Evolutionary conservation across 768 basidiomycete genomes (phyloP), one percentile per base, ranked within the genome.

Genomic region (Tylopilus rubrobrunneus): DNA sequence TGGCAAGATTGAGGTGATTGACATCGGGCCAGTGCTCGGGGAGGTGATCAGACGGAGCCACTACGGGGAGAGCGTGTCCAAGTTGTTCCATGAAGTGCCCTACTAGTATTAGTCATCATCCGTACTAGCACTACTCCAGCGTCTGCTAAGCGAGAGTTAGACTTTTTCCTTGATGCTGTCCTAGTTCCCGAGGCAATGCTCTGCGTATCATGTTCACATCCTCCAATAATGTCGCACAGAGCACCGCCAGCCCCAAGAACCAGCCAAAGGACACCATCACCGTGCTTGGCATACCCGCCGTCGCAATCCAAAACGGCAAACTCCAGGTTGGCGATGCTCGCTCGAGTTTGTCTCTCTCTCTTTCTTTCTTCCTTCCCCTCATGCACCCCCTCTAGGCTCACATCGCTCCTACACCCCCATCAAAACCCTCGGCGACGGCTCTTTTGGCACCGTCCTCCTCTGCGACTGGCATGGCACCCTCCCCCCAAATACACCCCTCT

Each of bases 391-490:
- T 4, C 56, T 65, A 96, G 93, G 78, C 63, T 93, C 90, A 17
- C 84, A 83, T 53, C 86, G 94, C 63, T 87, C 87, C 19, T 99
- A 95, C 71, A 95, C 94, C 28, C 88, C 92, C 46, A 82, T 98
- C 78, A 98, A 98, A 76, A 87, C 90, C 57, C 83, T 99, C 70
- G 97, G 97, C 40, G 96, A 98, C 70, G 97, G 97, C 51, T 98
- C 96, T 7, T 98, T 99, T 67, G 97, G 97, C 48, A 98, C 94
- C 4, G 97, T 99, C 60, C 93, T 91, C 86, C 81, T 99, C 62
- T 97, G 95, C 73, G 97, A 99, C 79, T 99, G 96, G 96, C 93
- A 97, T 78, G 92, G 91, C 67, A 84, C 89, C 57, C 78, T 98
- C 68, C 92, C 93, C 68, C 86, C 92, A 71, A 89, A 90, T 78